phyloP scores from a whole-genome alignment of 352 stramenopile species.

The Phytophthora crassamura region DNA sequence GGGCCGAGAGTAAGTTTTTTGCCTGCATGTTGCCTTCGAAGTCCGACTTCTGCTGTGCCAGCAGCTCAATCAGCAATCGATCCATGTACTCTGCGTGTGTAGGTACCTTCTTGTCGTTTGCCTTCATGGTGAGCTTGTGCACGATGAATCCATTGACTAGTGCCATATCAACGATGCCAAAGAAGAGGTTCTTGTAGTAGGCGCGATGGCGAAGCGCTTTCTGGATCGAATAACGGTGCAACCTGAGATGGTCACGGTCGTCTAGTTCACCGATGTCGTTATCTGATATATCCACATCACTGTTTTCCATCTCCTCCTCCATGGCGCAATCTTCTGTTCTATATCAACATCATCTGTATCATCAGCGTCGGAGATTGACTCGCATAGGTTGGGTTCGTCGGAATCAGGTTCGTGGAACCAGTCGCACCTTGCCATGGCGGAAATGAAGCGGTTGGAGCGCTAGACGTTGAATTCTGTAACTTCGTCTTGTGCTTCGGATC shows the following conservation, averaged over 20 bases:
- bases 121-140: constrained; percentile 10
- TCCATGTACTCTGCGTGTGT: constrained; percentile 18
- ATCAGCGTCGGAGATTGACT: too few relatives aligned
- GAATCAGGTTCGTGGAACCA: too few relatives aligned
- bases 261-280: constrained; percentile 20
- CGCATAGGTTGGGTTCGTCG: too few relatives aligned
- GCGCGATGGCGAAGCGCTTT: constrained; percentile 10
- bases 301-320: too few relatives aligned
- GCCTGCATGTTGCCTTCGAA: constrained; percentile 20
- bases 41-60: constrained; percentile 9
- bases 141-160: constrained; percentile 36
- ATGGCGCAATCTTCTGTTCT: too few relatives aligned
- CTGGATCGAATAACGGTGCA: constrained; percentile 27
- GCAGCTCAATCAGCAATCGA: constrained; percentile 14
- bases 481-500: too few relatives aligned
- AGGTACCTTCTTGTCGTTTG: constrained; percentile 8
- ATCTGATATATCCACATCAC: not conserved
- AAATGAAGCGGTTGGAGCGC: too few relatives aligned
- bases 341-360: too few relatives aligned
- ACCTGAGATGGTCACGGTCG: constrained; percentile 19
- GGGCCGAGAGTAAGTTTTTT: constrained; percentile 14
- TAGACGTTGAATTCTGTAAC: too few relatives aligned
- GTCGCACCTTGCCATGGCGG: too few relatives aligned
- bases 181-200: constrained; percentile 39
- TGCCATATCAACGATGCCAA: constrained; percentile 32